phyloP scores from a whole-genome alignment of 305 asterid species.

The Fraxinus ornus region DNA sequence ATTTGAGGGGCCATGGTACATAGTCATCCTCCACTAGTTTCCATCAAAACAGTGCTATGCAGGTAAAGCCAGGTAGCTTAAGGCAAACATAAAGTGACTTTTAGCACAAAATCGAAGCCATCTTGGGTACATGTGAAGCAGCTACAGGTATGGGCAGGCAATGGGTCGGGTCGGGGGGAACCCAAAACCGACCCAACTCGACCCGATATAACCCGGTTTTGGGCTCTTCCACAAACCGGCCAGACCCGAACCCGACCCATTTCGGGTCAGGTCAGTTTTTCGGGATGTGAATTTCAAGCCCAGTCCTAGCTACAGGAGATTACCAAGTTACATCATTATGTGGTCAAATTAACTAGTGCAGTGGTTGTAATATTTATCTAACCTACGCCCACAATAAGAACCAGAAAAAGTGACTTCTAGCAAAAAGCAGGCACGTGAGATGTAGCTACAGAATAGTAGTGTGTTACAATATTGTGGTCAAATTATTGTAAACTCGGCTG shows the following conservation, averaged over 20 bases:
- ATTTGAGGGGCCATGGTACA: neutral
- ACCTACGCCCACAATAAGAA: neutral
- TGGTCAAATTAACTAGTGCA: neutral
- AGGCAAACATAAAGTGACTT: neutral
- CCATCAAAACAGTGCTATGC: neutral
- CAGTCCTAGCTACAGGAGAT: neutral
- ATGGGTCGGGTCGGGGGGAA: no score
- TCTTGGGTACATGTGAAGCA: neutral
- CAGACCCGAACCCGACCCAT: no score
- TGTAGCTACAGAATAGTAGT: neutral
- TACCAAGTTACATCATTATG: neutral
- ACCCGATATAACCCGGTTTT: no score
- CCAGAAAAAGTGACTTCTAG: neutral
- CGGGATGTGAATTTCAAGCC: no score
- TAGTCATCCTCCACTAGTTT: conserved; percentile 1
- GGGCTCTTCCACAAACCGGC: no score
- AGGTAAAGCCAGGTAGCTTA: neutral
- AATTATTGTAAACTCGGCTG: neutral
- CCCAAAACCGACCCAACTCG: no score
- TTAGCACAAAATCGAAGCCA: neutral
- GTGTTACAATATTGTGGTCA: neutral
- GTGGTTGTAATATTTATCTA: neutral
- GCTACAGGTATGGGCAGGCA: neutral
- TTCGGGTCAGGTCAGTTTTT: no score
- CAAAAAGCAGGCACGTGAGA: neutral